Evolutionary conservation across 2,329 filamentous ascomycete species (phyloP), one percentile per base, ranked within the genome.

Genomic region (Fusarium tanahbumbuense): DNA sequence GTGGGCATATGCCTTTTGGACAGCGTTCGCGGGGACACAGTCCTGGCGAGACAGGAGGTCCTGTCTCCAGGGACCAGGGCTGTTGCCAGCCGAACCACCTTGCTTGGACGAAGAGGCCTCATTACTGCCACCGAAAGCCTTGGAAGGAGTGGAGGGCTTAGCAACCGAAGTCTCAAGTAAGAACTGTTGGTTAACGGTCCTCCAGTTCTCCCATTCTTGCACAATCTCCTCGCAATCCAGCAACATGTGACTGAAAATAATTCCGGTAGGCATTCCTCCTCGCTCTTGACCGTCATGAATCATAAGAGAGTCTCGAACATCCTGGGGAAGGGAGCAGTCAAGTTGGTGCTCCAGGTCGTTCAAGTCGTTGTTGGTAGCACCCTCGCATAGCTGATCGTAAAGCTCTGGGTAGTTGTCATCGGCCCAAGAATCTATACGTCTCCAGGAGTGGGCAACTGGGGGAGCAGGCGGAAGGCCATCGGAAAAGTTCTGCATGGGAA

Each of bases 211-310:
- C 93, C 95, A 98, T 79, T 99, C 96, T 79, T 98, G 94, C 23
- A 97, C 91, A 73, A 99, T 97, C 78, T 99, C 96, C 80, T 99
- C 96, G 77, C 96, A 98, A 80, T 99, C 96, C 61, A 99, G 88
- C 69, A 99, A 83, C 96, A 99, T 99, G 78, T 89, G 92, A 64
- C 94, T 89, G 75, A 99, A 98, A 66, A 99, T 89, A 72, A 98
- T 92, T 68, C 96, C 96, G 0, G 95, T 98, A 1, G 96, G 96
- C 60, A 87, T 87, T 69, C 96, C 96, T 67, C 94, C 93, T 70
- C 96, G 92, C 82, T 99, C 96, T 81, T 99, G 96, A n/a, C 96
- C 96, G 76, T 99, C 96, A 79, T 99, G 96, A 56, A 93, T 81
- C 83, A 92, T 90, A 75, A 98, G 83, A 3, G 96, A 98, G 76